phyloP scores from a whole-genome alignment of 805 yeast genomes.

The Yamadazyma paraphyllophila region DNA sequence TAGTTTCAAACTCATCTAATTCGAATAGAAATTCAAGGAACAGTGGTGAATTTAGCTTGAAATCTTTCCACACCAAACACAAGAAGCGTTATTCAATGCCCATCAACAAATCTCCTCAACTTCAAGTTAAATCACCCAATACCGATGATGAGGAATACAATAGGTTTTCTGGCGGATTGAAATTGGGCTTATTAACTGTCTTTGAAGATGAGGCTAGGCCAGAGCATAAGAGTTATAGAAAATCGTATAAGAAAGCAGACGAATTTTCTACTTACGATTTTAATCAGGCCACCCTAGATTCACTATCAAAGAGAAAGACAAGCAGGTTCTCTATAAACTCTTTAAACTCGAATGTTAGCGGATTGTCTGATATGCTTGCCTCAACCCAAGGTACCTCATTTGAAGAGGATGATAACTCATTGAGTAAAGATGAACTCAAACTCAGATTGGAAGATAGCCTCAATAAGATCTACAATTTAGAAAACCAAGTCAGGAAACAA shows the following conservation, averaged over 20 bases:
- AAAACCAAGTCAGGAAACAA: conserved; percentile 2
- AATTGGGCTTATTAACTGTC: conserved; percentile 38
- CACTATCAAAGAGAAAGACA: conserved; percentile 27
- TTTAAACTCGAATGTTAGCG: conserved; percentile 48
- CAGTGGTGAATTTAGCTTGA: conserved; percentile 25
- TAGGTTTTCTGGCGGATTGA: conserved; percentile 37
- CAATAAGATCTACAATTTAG: conserved; percentile 29
- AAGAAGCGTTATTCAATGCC: conserved; percentile 27
- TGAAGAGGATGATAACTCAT: conserved; percentile 15
- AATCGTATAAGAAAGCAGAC: conserved; percentile 17
- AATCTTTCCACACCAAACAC: conserved; percentile 33
- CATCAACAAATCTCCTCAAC: not conserved
- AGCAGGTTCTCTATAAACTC: conserved; percentile 57
- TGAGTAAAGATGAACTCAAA: conserved; percentile 34
- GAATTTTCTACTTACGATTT: conserved; percentile 23
- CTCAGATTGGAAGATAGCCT: conserved; percentile 38
- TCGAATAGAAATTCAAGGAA: conserved; percentile 20
- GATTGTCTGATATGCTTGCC: conserved; percentile 45
- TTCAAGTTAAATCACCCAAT: conserved; percentile 1
- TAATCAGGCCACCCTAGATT: conserved; percentile 37
- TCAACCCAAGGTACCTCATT: conserved; percentile 43
- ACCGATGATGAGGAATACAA: conserved; percentile 23
- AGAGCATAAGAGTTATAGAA: not conserved
- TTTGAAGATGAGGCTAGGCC: conserved; percentile 26
- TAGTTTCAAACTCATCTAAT: conserved; percentile 15